Evolutionary conservation across 257 asterid species (phyloP), one percentile per base, ranked within the genome.

Genomic region (Ballota nigra): DNA sequence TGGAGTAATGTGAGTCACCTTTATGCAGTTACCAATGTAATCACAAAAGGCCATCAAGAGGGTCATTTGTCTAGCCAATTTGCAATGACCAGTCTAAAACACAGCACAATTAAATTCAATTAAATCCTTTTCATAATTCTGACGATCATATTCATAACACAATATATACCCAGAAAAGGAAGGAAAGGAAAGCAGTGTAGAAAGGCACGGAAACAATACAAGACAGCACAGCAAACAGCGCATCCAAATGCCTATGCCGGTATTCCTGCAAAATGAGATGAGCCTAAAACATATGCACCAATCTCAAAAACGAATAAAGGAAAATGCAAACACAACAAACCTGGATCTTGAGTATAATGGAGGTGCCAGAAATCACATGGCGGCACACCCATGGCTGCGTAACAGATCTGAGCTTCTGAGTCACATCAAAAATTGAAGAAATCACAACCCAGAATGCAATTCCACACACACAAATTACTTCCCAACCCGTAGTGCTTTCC

Each of bases 51-150:
- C 90, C 79, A 92, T 87, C 83, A 92, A 81, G 75, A 92, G 93
- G 4, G 97, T 92, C 93, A 92, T 88, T 77, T 90, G 97, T 79
- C 97, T 82, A 80, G 96, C 97, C 85, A 93, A 83, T 86, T 87
- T 90, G 84, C 87, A 78, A 80, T 93, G 97, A 72, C 98, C 96
- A 66, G 90, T 90, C 97, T 92, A 75, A 77, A 75, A 69, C 57
- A 63, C 29, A 69, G 23, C 43, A 28, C 7, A 31, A 8, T 6
- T 34, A 5, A 61, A 11, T 49, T 59, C 4, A 67, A 9, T 63
- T 4, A 45, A 4, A 45, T n/a, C 19, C 19, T 45, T 45, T 41
- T 11, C 53, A 4, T 60, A 47, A 65, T 64, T 52, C 52, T 56
- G 28, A 45, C n/a, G 10, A 4, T 34, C 41, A 58, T 43, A 58